phyloP scores from a whole-genome alignment of 2,329 filamentous ascomycete genomes.

The Penicillium nordicum region DNA sequence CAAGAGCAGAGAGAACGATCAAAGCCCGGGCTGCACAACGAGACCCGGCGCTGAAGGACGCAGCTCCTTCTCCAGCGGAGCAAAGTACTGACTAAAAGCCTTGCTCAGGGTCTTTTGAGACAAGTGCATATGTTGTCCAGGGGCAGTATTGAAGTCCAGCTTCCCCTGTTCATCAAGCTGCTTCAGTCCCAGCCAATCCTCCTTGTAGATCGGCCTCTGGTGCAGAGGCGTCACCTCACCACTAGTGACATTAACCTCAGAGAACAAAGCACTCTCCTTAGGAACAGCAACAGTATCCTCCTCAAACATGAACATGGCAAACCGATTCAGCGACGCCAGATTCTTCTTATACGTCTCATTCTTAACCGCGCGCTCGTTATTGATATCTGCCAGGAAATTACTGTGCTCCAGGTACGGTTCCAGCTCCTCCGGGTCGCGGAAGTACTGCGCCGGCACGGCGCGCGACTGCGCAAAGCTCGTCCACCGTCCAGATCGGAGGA shows the following conservation, averaged over 20 bases:
- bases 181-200: conserved; percentile 91
- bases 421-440: conserved; percentile 67
- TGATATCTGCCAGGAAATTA: conserved; percentile 91
- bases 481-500: conserved; percentile 81
- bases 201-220: conserved; percentile 70
- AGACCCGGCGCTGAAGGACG: conserved; percentile 7
- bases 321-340: conserved; percentile 65
- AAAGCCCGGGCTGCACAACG: conserved; percentile 18
- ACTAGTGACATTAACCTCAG: conserved; percentile 70
- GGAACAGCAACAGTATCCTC: conserved; percentile 83
- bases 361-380: conserved; percentile 80
- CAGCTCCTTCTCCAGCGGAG: conserved; percentile 24
- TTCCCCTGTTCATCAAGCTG: conserved; percentile 73
- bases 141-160: conserved; percentile 68
- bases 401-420: conserved; percentile 72
- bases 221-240: conserved; percentile 63
- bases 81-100: conserved; percentile 57
- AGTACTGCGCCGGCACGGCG: conserved; percentile 93
- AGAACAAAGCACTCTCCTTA: conserved; percentile 88
- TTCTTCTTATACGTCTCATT: conserved; percentile 71
- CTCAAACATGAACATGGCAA: conserved; percentile 87
- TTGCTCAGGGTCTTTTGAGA: conserved; percentile 62
- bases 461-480: conserved; percentile 69
- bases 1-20: background rate
- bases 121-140: conserved; percentile 82